Evolutionary conservation across 2,329 filamentous ascomycete genomes (phyloP).

Genomic region (Diaporthe citrichinensis): DNA sequence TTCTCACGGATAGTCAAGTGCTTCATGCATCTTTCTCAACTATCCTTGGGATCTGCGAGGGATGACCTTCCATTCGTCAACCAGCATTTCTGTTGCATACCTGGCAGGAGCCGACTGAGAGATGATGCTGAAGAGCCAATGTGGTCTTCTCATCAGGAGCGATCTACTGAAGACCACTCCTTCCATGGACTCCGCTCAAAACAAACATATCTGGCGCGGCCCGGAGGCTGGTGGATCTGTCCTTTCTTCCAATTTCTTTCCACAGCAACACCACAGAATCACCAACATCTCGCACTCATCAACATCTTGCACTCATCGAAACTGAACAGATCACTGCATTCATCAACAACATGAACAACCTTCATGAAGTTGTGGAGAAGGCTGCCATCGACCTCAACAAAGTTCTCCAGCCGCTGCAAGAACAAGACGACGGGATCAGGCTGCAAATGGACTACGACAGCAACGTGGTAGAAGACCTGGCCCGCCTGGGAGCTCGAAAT

Average conservation of each 20-base stretch:
- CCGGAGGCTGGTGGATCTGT: not conserved
- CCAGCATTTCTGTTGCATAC: not conserved
- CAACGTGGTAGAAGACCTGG: not conserved
- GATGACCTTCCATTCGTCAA: not conserved
- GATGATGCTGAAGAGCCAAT: not conserved
- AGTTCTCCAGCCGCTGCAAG: not conserved
- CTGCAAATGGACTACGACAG: not conserved
- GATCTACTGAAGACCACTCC: not conserved
- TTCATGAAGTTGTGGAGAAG: not conserved
- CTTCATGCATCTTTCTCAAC: not conserved
- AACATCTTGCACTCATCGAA: not conserved
- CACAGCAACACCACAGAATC: not conserved
- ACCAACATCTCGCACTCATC: not conserved
- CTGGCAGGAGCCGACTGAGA: not conserved
- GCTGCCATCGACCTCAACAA: accelerated
- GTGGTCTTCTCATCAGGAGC: not conserved
- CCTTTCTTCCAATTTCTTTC: not conserved
- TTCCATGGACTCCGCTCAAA: not conserved
- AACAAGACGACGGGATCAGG: not conserved
- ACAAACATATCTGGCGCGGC: not conserved
- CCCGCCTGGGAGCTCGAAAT: not conserved
- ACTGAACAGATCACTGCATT: not conserved
- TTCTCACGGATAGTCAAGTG: too few relatives aligned
- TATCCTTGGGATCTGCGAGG: not conserved
- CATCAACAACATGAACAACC: not conserved